These are phyloP conservation scores for Trypanosoma conorhini DNA, from an alignment of 208 protist species.

Conservation along the genomic window DNA sequence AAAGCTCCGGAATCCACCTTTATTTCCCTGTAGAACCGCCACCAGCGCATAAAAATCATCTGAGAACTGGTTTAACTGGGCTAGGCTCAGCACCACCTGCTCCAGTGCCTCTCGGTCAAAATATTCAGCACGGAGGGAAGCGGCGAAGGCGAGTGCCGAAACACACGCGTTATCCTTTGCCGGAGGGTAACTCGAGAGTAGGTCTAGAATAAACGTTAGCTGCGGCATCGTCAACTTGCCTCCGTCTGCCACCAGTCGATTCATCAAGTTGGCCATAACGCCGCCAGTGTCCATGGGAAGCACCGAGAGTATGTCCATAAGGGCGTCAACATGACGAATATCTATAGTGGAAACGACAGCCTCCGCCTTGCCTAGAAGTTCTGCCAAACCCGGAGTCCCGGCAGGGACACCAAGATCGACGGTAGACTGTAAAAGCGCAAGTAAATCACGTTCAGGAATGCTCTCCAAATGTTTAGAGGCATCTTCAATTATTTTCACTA, in stretches of 20 bases:
- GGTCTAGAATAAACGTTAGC: constrained; percentile 50
- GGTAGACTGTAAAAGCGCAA: constrained; percentile 50
- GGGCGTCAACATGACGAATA: constrained; percentile 41
- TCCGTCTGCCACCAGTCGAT: constrained; percentile 57
- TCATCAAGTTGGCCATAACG: constrained; percentile 61
- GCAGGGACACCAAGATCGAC: constrained; percentile 35
- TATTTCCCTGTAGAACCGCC: constrained; percentile 41
- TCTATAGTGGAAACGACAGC: constrained; percentile 44
- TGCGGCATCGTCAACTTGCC: constrained; percentile 64
- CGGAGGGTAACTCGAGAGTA: constrained; percentile 81
- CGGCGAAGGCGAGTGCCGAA: constrained; percentile 70
- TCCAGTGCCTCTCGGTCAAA: constrained; percentile 64
- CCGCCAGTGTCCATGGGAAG: constrained; percentile 47
- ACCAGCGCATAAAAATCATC: constrained; percentile 81
- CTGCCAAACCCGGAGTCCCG: constrained; percentile 16
- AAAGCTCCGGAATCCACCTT: constrained; percentile 70
- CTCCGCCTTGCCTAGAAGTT: constrained; percentile 26
- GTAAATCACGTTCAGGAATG: constrained; percentile 47
- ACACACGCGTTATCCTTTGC: constrained; percentile 64
- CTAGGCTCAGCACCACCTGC: constrained; percentile 57
- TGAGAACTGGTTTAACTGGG: constrained; percentile 62
- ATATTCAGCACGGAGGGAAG: constrained; percentile 46
- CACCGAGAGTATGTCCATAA: constrained; percentile 76
- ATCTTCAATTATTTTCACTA: constrained; percentile 41
- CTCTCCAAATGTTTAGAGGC: constrained; percentile 31